Conservation (phyloP, 768 basidiomycete genomes). For the Cystobasidiopsis lactophilus region DNA sequence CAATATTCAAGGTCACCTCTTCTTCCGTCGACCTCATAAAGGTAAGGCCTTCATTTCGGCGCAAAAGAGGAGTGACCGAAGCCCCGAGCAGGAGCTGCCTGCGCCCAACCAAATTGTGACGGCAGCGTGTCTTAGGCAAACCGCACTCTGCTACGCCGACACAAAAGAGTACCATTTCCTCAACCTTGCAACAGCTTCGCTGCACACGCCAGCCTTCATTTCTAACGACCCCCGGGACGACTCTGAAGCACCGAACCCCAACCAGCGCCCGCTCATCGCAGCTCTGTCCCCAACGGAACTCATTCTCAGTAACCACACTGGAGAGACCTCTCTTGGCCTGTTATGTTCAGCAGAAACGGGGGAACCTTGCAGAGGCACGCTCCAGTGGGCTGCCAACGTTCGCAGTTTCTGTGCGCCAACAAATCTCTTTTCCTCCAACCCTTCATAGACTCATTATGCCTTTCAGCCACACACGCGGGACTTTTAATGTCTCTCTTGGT, state of each 20-base stretch:
- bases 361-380: constrained; percentile 70
- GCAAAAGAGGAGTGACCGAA: no score
- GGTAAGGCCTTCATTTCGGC: no score
- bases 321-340: constrained; percentile 52
- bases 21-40: constrained; percentile 11
- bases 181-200: constrained; percentile 45
- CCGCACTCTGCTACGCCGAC: constrained; percentile 51
- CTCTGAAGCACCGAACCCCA: constrained; percentile 22
- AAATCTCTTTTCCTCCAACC: not conserved
- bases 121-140: constrained; percentile 35
- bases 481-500: constrained; percentile 54
- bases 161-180: constrained; percentile 49
- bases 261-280: constrained; percentile 45
- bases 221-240: constrained; percentile 38
- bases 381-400: constrained; percentile 66
- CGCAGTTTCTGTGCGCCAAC: constrained; percentile 37
- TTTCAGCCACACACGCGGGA: constrained; percentile 59
- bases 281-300: constrained; percentile 59
- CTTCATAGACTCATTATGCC: no score
- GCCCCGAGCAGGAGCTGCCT: not conserved
- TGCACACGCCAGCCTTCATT: constrained; percentile 52
- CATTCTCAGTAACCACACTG: constrained; percentile 64
- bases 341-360: constrained; percentile 54
- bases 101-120: not conserved
- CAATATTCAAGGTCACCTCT: constrained; percentile 22